phyloP scores from a whole-genome alignment of 2,329 filamentous ascomycete species.

The Aspergillus carbonarius region DNA sequence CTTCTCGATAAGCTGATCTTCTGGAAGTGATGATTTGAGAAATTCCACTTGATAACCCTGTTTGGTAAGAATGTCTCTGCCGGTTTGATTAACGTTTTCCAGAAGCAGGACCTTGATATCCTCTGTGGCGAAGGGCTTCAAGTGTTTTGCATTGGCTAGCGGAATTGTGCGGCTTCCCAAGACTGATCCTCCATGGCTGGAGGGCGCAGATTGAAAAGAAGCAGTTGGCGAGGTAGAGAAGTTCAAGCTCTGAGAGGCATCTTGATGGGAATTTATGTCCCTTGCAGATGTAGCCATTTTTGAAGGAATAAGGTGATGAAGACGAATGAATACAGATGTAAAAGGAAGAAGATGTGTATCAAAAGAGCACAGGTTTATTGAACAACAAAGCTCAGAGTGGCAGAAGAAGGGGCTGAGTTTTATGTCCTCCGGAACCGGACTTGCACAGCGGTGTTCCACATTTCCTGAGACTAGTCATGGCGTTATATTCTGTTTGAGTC shows the following conservation, averaged over 20 bases:
- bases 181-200: conserved; percentile 58
- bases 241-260: conserved; percentile 60
- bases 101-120: conserved; percentile 95
- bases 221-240: conserved; percentile 73
- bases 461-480: neutral
- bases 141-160: conserved; percentile 61
- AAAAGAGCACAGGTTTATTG: neutral
- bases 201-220: conserved; percentile 71
- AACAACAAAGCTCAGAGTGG: neutral
- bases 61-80: conserved; percentile 72
- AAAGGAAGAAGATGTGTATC: neutral
- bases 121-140: conserved; percentile 93
- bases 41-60: conserved; percentile 97
- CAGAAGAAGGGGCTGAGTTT: neutral
- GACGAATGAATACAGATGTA: neutral
- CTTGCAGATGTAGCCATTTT: conserved; percentile 30
- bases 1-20: conserved; percentile 94
- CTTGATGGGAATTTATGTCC: conserved; percentile 35
- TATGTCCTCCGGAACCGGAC: conserved; percentile 16
- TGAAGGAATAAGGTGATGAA: neutral
- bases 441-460: conserved; percentile 2
- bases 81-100: conserved; percentile 93
- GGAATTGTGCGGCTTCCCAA: conserved; percentile 45
- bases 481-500: conserved; percentile 4
- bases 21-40: conserved; percentile 82